These are phyloP conservation scores for Saposhnikovia divaricata DNA, from an alignment of 129 eudicot species.

Conservation along the genomic window DNA sequence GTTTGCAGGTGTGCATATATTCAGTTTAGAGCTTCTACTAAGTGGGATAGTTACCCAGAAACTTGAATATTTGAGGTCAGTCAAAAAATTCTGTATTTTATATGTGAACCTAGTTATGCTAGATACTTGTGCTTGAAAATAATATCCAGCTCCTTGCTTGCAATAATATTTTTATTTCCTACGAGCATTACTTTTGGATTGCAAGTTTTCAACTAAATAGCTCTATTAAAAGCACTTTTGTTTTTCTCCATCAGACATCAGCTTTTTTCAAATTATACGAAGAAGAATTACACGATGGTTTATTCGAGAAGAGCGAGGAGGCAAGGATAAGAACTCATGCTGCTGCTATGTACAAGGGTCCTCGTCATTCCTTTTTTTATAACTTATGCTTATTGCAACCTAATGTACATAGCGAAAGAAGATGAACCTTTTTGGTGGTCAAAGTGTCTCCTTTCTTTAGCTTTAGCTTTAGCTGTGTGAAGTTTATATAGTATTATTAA, in stretches of 20 bases:
- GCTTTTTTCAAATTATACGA: conserved; percentile 32
- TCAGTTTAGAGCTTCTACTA: too few relatives aligned
- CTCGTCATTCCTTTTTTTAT: too few relatives aligned
- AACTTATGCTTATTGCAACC: too few relatives aligned
- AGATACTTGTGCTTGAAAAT: background rate
- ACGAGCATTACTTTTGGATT: background rate
- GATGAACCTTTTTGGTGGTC: too few relatives aligned
- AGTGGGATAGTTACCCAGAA: too few relatives aligned
- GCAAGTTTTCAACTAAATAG: background rate
- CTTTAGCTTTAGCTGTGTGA: too few relatives aligned
- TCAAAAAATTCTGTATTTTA: background rate
- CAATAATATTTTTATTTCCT: background rate
- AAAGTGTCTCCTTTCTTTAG: too few relatives aligned
- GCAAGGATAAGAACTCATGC: conserved; percentile 10
- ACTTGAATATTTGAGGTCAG: conserved; percentile 58
- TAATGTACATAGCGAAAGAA: too few relatives aligned
- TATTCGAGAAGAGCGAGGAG: conserved; percentile 19
- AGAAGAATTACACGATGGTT: conserved; percentile 18
- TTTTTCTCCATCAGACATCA: conserved; percentile 32
- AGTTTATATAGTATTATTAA: too few relatives aligned
- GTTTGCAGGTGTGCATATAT: too few relatives aligned
- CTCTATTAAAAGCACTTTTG: background rate
- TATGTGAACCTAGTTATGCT: background rate
- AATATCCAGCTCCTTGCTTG: background rate
- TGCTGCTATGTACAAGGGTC: background rate